Evolutionary conservation across 306 rosid genomes (phyloP).

Genomic region (Dicorynia guianensis): DNA sequence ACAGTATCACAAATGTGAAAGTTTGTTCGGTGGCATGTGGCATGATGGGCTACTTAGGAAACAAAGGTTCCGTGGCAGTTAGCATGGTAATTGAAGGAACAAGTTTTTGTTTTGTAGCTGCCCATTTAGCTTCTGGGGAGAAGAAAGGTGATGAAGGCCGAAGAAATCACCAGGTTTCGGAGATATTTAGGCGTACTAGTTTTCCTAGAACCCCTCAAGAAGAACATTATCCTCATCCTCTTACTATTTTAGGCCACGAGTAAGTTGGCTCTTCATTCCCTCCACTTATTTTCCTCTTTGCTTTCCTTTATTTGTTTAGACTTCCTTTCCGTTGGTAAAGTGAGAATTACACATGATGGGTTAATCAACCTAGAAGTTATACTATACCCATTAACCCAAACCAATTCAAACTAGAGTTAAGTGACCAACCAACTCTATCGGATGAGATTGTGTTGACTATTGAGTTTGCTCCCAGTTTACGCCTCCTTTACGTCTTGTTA

Average conservation of each 20-base stretch:
- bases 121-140: conserved; percentile 93
- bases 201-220: conserved; percentile 58
- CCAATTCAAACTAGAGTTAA: no score
- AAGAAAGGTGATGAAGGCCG: conserved; percentile 82
- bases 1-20: conserved; percentile 70
- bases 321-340: no score
- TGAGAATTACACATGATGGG: no score
- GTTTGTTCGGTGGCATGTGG: conserved; percentile 94
- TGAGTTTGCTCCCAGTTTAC: no score
- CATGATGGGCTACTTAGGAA: conserved; percentile 94
- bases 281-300: neutral
- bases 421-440: no score
- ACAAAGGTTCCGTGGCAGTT: conserved; percentile 89
- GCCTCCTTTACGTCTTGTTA: no score
- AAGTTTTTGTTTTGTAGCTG: conserved; percentile 85
- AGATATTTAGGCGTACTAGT: conserved; percentile 77
- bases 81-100: conserved; percentile 94
- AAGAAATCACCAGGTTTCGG: conserved; percentile 78
- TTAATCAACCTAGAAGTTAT: no score
- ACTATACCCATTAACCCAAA: no score
- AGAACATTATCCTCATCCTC: conserved; percentile 57
- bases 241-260: conserved; percentile 90
- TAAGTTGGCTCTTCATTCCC: conserved; percentile 53
- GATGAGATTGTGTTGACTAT: no score
- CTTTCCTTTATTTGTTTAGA: neutral